Evolutionary conservation across 108 stramenopile species (phyloP), one percentile per base, ranked within the genome.

Genomic region (Parietichytrium sp.): DNA sequence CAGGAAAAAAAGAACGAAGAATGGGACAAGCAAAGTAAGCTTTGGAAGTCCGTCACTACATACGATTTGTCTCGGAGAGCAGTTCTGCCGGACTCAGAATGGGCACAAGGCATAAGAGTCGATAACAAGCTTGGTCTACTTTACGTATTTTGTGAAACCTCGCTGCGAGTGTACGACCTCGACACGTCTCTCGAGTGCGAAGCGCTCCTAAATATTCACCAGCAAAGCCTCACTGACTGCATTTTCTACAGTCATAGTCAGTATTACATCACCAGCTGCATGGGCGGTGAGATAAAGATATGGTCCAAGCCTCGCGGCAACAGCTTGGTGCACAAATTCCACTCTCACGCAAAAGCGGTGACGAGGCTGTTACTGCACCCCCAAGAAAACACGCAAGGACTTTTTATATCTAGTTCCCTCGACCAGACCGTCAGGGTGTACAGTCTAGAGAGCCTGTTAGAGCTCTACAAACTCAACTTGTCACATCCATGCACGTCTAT

Each of bases 181-280:
- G 10, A 1, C 10, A 25, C 61, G 3, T 33, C 38, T 12, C 23
- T 42, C 15, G 45, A 27, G 3, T 7, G 33, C 4, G 6, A 25
- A n/a, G 2, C 25, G 0, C 20, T 72, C 16, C 20, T 6, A n/a
- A 13, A 72, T 27, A 10, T 72, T n/a, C 61, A 72, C 61, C 36
- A 72, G 61, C 61, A 72, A n/a, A 33, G 38, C 42, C 10, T 72
- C 61, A 72, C 61, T n/a, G 36, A 42, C 42, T 72, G 61, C 20
- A 2, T 72, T 25, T 36, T 42, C 0, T 72, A 72, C 2, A 42
- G 45, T n/a, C 10, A 16, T 16, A 72, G 61, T 27, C 61, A 2
- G 2, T 72, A 72, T 27, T 25, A 45, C 8, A 42, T 72, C 3
- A 72, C 61, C 23, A 42, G 61, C 0, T 45, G 61, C 42, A 42